A percentile compares a stretch with the other conserved stretches of the same genome.
Evolutionary conservation across 257 asterid genomes (phyloP).

Genomic region (Echium plantagineum): DNA sequence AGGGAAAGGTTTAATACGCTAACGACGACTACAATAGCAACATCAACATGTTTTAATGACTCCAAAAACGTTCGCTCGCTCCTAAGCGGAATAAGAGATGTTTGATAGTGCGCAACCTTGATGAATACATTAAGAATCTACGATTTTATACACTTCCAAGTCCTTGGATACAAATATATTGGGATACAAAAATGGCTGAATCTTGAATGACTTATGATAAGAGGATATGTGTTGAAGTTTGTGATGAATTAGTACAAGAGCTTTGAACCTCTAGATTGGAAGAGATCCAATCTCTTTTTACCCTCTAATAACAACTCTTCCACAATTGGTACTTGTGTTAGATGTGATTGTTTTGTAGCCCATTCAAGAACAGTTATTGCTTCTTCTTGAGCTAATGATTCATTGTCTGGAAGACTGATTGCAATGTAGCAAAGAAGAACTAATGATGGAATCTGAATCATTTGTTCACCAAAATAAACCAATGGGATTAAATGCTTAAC

Average conservation of each 20-base stretch:
- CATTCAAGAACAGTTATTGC: constrained; percentile 1
- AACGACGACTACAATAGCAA: too few relatives aligned
- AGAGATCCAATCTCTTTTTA: constrained; percentile 53
- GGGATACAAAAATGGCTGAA: background rate
- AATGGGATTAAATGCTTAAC: constrained; percentile 4
- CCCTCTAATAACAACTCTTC: constrained; percentile 40
- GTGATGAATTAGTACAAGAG: constrained; percentile 23
- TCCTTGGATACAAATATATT: constrained; percentile 1
- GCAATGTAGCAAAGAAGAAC: constrained; percentile 4
- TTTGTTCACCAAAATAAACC: constrained; percentile 5
- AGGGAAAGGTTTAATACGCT: too few relatives aligned
- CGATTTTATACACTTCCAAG: background rate
- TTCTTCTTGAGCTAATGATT: background rate
- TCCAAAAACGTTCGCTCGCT: too few relatives aligned
- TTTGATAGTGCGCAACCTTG: too few relatives aligned
- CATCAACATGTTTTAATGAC: too few relatives aligned
- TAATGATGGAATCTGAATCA: constrained; percentile 1
- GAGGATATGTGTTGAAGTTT: background rate
- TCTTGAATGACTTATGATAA: background rate
- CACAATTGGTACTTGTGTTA: constrained; percentile 38
- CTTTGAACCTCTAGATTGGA: constrained; percentile 48
- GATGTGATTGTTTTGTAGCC: constrained; percentile 25
- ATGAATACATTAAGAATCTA: background rate
- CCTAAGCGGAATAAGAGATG: too few relatives aligned
- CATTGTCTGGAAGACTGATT: background rate